phyloP scores from a whole-genome alignment of 2,329 filamentous ascomycete genomes.

The Penicillium polonicum region DNA sequence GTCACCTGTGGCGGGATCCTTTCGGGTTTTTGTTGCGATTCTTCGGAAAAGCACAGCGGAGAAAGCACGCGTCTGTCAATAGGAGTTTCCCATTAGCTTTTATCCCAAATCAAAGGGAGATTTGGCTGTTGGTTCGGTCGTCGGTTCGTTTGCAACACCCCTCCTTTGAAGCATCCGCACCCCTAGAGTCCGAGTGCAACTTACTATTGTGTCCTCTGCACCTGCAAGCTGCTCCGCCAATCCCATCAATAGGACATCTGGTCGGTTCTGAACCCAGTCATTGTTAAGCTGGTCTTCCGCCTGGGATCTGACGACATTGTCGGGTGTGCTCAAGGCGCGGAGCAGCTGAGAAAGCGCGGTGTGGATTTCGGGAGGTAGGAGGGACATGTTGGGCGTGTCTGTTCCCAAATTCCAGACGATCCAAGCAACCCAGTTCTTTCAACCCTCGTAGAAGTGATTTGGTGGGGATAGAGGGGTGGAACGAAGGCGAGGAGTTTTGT shows the following conservation, averaged over 20 bases:
- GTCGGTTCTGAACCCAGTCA: conserved; percentile 80
- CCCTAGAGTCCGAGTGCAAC: conserved; percentile 29
- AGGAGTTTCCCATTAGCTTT: conserved; percentile 3
- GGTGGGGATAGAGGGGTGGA: conserved; percentile 19
- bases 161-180: conserved; percentile 1
- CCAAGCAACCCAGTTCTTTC: conserved; percentile 23
- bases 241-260: conserved; percentile 89
- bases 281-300: conserved; percentile 88
- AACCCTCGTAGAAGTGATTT: conserved; percentile 17
- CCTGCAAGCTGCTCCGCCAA: conserved; percentile 86
- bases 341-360: conserved; percentile 82
- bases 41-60: conserved; percentile 91
- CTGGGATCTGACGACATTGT: conserved; percentile 80
- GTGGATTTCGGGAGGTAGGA: conserved; percentile 81
- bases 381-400: conserved; percentile 63
- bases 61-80: conserved; percentile 75
- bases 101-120: neutral
- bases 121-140: neutral
- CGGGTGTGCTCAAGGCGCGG: conserved; percentile 80
- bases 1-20: conserved; percentile 65
- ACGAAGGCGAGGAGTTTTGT: conserved; percentile 29
- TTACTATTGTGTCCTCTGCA: conserved; percentile 70
- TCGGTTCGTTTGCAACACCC: neutral
- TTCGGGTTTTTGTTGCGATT: conserved; percentile 85
- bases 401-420: conserved; percentile 30